Percentiles rank a stretch among this genome's conserved stretches.
phyloP scores from a whole-genome alignment of 73 alveolate genomes.

The Paraurostyla sp. region DNA sequence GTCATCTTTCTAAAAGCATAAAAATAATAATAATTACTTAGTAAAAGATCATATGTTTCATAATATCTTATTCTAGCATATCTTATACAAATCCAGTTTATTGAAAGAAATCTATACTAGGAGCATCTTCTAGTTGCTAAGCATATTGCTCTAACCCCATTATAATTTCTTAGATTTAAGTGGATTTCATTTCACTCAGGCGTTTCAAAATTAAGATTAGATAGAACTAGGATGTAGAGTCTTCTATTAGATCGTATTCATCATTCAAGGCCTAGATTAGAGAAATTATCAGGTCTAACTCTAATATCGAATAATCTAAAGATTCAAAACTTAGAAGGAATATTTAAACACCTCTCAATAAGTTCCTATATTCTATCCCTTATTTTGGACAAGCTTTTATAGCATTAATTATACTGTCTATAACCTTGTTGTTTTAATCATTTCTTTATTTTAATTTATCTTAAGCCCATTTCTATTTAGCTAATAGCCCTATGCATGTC shows the following conservation, averaged over 20 bases:
- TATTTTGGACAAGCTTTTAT: background rate
- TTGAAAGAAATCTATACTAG: background rate
- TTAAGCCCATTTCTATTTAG: background rate
- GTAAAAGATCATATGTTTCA: conserved; percentile 23
- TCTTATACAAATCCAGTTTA: conserved; percentile 23
- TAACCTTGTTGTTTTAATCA: background rate
- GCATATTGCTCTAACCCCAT: background rate
- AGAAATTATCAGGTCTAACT: background rate
- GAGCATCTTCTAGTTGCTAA: conserved; percentile 39
- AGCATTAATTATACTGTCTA: background rate
- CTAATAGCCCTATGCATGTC: conserved; percentile 2
- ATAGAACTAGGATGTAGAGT: background rate
- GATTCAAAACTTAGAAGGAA: background rate
- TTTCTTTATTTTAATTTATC: background rate
- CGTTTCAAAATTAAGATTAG: background rate
- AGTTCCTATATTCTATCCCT: background rate
- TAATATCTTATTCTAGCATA: conserved; percentile 34
- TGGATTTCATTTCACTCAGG: background rate
- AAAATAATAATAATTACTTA: background rate
- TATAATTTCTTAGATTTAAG: conserved; percentile 23
- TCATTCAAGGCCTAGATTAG: conserved; percentile 7
- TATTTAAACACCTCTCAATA: conserved; percentile 39
- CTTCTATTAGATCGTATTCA: background rate
- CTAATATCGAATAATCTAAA: background rate
- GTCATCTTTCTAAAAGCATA: background rate